Evolutionary conservation across 768 basidiomycete genomes (phyloP).

Genomic region (Xanthoconium stramineum): DNA sequence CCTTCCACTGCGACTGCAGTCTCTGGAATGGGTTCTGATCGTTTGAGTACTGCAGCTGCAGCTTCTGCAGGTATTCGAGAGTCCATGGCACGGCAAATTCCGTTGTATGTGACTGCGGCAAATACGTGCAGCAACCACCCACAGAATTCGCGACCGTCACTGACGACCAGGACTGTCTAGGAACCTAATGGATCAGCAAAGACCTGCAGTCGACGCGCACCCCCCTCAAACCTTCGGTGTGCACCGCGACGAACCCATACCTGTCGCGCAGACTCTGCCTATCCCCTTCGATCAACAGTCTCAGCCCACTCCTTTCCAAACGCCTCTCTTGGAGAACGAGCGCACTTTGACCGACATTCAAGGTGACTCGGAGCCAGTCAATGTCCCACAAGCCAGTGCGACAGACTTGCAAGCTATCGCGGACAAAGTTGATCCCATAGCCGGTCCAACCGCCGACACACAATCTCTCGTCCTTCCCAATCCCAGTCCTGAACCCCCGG

Average conservation of each 20-base stretch:
- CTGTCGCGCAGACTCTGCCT: slow-evolving; percentile 7
- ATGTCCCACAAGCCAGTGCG: background rate
- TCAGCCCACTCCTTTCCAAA: slow-evolving; percentile 5
- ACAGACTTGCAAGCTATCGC: slow-evolving; percentile 2
- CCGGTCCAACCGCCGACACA: background rate
- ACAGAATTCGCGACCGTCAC: background rate
- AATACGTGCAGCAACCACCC: background rate
- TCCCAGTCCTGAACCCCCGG: slow-evolving; percentile 1
- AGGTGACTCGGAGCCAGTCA: background rate
- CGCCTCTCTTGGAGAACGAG: slow-evolving; percentile 1
- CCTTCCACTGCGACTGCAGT: slow-evolving; percentile 74
- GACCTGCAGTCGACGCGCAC: slow-evolving; percentile 2
- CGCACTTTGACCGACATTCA: background rate
- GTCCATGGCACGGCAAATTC: slow-evolving; percentile 29
- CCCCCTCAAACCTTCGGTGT: background rate
- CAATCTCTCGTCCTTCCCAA: slow-evolving; percentile 7
- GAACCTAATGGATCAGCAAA: slow-evolving; percentile 19
- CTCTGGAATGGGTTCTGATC: slow-evolving; percentile 67
- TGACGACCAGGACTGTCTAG: background rate
- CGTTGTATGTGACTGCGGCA: slow-evolving; percentile 6
- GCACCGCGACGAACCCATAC: slow-evolving; percentile 7
- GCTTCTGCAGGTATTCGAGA: slow-evolving; percentile 50
- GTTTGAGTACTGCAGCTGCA: slow-evolving; percentile 74
- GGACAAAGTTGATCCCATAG: slow-evolving; percentile 1
- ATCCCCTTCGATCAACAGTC: slow-evolving; percentile 2